A percentile compares a stretch with the other conserved stretches of the same genome.
Evolutionary conservation across 768 basidiomycete species (phyloP).

Genomic region (Tephrocybe sp.): DNA sequence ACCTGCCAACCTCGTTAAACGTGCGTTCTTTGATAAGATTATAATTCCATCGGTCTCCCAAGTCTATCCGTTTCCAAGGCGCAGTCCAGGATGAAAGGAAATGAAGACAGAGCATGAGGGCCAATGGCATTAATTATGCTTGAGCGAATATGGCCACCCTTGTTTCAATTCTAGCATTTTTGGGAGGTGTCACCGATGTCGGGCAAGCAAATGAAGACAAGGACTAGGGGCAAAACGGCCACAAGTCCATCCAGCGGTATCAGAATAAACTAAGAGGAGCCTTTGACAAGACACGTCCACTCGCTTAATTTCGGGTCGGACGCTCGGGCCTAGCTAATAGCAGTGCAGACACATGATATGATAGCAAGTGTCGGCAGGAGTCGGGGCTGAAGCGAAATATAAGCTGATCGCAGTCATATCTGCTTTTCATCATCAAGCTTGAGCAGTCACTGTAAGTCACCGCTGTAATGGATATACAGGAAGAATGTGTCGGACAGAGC

Average conservation of each 20-base stretch:
- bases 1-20: not conserved
- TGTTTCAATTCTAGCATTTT: not conserved
- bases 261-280: not conserved
- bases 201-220: not conserved
- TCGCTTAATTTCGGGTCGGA: slow-evolving; percentile 6
- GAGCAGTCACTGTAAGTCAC: not conserved
- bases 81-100: not conserved
- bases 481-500: not conserved
- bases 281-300: not conserved
- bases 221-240: not conserved
- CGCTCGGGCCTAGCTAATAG: slow-evolving; percentile 1
- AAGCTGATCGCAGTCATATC: not conserved
- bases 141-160: not conserved
- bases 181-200: not conserved
- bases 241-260: not conserved
- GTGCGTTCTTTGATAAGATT: not conserved
- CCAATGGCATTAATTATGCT: not conserved
- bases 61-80: not conserved
- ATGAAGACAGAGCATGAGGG: not conserved
- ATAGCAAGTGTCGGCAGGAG: not conserved
- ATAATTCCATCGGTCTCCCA: not conserved
- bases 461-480: not conserved
- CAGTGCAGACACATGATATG: too few species aligned
- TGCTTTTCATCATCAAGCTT: not conserved
- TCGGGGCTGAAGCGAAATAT: not conserved